Conservation (phyloP, 2,329 filamentous ascomycete species). For the Fusarium foetens region DNA sequence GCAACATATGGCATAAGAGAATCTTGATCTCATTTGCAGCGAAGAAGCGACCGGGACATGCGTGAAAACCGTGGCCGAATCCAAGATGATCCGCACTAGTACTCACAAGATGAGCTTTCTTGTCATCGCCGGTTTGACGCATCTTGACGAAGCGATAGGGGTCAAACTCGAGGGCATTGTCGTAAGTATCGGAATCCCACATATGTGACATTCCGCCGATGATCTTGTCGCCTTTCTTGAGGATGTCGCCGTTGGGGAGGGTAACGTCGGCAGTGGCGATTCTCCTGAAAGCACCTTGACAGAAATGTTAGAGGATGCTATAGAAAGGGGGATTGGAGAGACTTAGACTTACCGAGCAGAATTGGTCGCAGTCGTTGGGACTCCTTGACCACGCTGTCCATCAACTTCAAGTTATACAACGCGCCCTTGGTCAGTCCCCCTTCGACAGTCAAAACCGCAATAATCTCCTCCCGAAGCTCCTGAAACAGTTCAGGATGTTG, state of each 20-base stretch:
- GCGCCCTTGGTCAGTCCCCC: slow-evolving; percentile 55
- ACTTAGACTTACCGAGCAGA: slow-evolving; percentile 40
- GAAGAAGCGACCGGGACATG: slow-evolving; percentile 64
- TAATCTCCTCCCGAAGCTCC: slow-evolving; percentile 55
- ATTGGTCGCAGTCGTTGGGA: slow-evolving; percentile 59
- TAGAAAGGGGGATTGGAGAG: too few relatives aligned
- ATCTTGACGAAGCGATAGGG: slow-evolving; percentile 57
- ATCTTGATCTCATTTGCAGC: slow-evolving; percentile 64
- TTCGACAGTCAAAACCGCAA: neutral
- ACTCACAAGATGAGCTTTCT: slow-evolving; percentile 56
- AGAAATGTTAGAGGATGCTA: neutral
- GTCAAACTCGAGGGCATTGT: slow-evolving; percentile 50
- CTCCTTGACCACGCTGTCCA: slow-evolving; percentile 63
- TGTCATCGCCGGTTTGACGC: slow-evolving; percentile 49
- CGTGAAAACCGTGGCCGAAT: slow-evolving; percentile 66
- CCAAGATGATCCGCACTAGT: slow-evolving; percentile 59
- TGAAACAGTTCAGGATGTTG: slow-evolving; percentile 51
- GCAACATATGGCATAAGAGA: slow-evolving; percentile 57
- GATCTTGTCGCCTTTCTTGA: slow-evolving; percentile 5
- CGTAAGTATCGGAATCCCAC: neutral
- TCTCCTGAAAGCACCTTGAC: neutral
- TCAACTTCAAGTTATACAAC: slow-evolving; percentile 55
- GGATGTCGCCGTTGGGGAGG: neutral
- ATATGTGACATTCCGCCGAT: neutral
- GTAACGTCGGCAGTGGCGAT: neutral